A percentile compares a stretch with the other conserved stretches of the same genome.
Conservation (phyloP, 83 land plant genomes). For the Picea engelmannii region DNA sequence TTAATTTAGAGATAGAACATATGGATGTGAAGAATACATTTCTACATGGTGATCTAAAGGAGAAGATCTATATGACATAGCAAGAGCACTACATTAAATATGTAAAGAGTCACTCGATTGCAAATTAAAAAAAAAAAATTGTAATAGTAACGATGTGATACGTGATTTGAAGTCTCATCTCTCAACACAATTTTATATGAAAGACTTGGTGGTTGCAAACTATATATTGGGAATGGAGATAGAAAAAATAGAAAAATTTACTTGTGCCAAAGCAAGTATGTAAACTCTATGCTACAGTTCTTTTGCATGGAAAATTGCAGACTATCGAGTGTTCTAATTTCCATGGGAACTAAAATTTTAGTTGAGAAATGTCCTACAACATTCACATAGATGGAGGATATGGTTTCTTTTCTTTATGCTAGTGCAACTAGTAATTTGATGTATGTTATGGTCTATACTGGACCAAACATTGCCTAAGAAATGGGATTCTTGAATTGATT, state of each 20-base stretch:
- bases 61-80: too few species aligned
- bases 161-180: not conserved
- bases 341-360: not conserved
- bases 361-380: not conserved
- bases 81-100: too few species aligned
- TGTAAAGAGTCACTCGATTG: too few species aligned
- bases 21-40: too few species aligned
- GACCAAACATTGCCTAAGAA: too few species aligned
- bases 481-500: not conserved
- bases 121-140: not conserved
- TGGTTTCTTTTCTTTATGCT: not conserved
- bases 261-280: not conserved
- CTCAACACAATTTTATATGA: not conserved
- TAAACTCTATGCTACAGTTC: not conserved
- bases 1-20: too few species aligned
- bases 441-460: not conserved
- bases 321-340: not conserved
- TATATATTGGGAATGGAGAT: not conserved
- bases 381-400: not conserved
- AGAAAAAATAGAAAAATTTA: not conserved
- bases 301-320: not conserved
- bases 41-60: too few species aligned
- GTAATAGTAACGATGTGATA: not conserved
- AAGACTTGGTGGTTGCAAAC: not conserved
- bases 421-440: not conserved